phyloP scores from a whole-genome alignment of 1,139 yeast species.

The Pichia sp. region DNA sequence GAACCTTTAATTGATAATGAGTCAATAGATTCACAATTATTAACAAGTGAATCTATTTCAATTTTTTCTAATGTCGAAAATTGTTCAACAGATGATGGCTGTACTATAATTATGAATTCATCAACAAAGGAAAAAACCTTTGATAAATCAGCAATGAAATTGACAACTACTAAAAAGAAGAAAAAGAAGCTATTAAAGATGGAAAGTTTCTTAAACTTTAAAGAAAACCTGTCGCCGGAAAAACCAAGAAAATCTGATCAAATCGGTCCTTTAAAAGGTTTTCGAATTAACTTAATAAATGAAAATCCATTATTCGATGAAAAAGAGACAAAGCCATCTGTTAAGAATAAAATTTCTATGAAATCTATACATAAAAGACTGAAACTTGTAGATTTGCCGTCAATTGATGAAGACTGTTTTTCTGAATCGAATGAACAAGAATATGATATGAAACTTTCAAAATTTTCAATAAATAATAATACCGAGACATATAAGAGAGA shows the following conservation, averaged over 20 bases:
- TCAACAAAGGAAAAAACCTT: no score
- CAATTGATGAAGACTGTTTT: slow-evolving; percentile 11
- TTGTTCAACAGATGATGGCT: slow-evolving; percentile 5
- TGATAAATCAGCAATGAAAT: neutral
- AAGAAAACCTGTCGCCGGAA: neutral
- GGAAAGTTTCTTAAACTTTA: slow-evolving; percentile 26
- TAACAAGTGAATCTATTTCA: slow-evolving; percentile 3
- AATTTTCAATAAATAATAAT: no score
- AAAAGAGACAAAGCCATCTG: neutral
- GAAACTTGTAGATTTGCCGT: slow-evolving; percentile 11
- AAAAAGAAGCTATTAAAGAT: slow-evolving; percentile 22
- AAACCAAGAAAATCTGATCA: neutral
- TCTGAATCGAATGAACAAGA: neutral
- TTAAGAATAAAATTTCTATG: neutral
- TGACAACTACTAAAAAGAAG: neutral
- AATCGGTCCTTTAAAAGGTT: slow-evolving; percentile 19
- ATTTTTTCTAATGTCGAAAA: slow-evolving; percentile 11
- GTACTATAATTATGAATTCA: neutral
- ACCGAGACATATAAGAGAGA: no score
- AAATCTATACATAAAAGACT: slow-evolving; percentile 4
- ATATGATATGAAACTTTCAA: no score
- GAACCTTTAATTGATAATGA: slow-evolving; percentile 5
- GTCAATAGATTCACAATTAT: neutral
- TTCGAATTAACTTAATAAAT: slow-evolving; percentile 15
- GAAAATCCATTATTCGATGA: slow-evolving; percentile 6